Evolutionary conservation across 495 filamentous ascomycete species (phyloP).

Genomic region (Extremus antarcticus): DNA sequence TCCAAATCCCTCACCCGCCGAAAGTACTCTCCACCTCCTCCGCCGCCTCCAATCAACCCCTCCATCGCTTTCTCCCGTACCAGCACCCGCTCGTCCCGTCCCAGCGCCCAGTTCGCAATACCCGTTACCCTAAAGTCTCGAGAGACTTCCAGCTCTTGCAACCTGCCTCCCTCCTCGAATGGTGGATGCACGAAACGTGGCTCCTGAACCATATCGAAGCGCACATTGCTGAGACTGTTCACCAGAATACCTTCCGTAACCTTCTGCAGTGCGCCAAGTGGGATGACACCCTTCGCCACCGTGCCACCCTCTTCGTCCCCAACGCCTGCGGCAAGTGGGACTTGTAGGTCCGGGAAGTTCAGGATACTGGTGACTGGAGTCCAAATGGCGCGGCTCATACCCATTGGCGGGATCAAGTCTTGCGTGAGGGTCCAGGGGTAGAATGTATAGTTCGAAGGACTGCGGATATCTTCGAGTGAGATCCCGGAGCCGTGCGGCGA

Average conservation of each 20-base stretch:
- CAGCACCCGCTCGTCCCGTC: constrained; percentile 82
- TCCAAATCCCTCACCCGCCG: constrained; percentile 61
- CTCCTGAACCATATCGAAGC: constrained; percentile 69
- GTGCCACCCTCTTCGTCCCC: not conserved
- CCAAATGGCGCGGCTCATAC: constrained; percentile 54
- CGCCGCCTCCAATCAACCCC: constrained; percentile 61
- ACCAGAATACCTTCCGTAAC: constrained; percentile 60
- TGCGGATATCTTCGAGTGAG: constrained; percentile 46
- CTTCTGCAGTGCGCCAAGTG: constrained; percentile 21
- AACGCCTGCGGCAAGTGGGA: no score
- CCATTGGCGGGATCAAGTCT: constrained; percentile 61
- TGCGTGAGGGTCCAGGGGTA: constrained; percentile 87
- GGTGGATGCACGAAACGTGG: not conserved
- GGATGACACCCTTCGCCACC: not conserved
- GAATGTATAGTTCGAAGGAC: constrained; percentile 67
- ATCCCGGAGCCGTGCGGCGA: constrained; percentile 41
- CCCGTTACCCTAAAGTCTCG: constrained; percentile 54
- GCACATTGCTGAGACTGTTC: constrained; percentile 66
- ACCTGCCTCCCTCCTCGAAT: constrained; percentile 26
- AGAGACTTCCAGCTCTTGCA: constrained; percentile 23
- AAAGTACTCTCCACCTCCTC: constrained; percentile 44
- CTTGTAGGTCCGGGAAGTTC: constrained; percentile 66
- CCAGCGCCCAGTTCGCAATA: constrained; percentile 69
- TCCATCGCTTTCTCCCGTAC: constrained; percentile 65
- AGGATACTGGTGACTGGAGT: constrained; percentile 59